Conservation (phyloP, 2,329 filamentous ascomycete species). For the Xylaria sp. region DNA sequence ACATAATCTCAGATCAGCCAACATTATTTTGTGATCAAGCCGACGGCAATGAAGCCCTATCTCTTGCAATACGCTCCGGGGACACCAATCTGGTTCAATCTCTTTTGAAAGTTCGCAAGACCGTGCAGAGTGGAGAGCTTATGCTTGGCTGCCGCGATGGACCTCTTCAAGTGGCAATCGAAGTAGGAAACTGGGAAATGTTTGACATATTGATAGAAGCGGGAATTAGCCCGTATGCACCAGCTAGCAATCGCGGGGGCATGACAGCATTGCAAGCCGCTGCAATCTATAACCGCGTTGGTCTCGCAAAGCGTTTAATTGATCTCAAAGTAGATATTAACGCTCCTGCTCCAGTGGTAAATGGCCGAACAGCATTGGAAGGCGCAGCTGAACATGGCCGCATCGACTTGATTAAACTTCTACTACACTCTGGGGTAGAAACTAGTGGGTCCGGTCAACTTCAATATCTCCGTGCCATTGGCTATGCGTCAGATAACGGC, state of each 20-base stretch:
- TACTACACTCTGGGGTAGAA: constrained; percentile 1
- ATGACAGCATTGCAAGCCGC: constrained; percentile 10
- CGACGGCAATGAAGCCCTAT: background rate
- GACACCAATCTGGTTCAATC: background rate
- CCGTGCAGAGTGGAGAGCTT: background rate
- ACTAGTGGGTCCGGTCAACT: background rate
- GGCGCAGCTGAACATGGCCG: background rate
- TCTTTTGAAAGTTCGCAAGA: background rate
- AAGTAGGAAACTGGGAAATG: background rate
- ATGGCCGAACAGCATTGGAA: background rate
- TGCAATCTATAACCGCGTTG: background rate
- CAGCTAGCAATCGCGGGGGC: background rate
- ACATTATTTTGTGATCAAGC: background rate
- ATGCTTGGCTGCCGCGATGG: background rate
- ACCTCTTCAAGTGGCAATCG: background rate
- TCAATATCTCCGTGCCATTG: constrained; percentile 11
- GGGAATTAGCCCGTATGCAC: background rate
- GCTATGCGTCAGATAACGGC: background rate
- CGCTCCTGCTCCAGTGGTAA: background rate
- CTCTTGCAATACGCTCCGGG: background rate
- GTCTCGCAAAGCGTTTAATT: background rate
- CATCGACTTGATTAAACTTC: background rate
- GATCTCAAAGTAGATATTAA: constrained; percentile 7
- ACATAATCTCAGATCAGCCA: background rate
- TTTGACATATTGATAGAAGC: background rate